phyloP scores from a whole-genome alignment of 2,329 filamentous ascomycete genomes.

The Colletotrichum musicola region DNA sequence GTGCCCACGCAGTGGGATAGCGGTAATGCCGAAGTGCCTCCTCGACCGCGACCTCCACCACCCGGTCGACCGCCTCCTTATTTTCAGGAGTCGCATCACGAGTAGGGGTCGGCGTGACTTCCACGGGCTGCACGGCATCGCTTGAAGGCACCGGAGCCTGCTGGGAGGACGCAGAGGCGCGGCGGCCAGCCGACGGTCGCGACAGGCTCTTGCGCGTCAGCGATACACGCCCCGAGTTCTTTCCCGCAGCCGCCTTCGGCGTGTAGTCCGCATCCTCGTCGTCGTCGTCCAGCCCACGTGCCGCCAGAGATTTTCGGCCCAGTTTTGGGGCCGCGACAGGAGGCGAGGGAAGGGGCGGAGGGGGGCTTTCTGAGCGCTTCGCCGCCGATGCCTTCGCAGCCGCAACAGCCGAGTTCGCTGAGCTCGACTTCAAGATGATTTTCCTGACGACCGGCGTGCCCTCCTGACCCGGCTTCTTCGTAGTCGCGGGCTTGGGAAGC shows the following conservation, averaged over 20 bases:
- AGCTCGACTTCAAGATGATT: slow-evolving; percentile 58
- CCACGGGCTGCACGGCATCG: slow-evolving; percentile 36
- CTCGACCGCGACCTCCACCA: slow-evolving; percentile 69
- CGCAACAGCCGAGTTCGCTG: slow-evolving; percentile 40
- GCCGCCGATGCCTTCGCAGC: slow-evolving; percentile 26
- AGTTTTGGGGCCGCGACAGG: slow-evolving; percentile 26
- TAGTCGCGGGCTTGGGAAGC: slow-evolving; percentile 70
- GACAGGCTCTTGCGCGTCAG: slow-evolving; percentile 38
- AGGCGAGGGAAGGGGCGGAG: slow-evolving; percentile 30
- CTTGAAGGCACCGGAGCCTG: slow-evolving; percentile 29
- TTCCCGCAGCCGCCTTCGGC: slow-evolving; percentile 27
- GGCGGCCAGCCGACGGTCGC: slow-evolving; percentile 34
- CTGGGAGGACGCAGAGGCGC: slow-evolving; percentile 32
- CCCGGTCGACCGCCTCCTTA: slow-evolving; percentile 62
- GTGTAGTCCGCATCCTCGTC: slow-evolving; percentile 33
- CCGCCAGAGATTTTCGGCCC: slow-evolving; percentile 27
- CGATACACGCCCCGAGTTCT: slow-evolving; percentile 32
- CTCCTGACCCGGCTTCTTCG: slow-evolving; percentile 52
- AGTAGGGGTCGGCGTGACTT: slow-evolving; percentile 26
- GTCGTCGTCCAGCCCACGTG: slow-evolving; percentile 32
- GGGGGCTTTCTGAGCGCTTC: slow-evolving; percentile 36
- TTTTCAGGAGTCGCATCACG: slow-evolving; percentile 42
- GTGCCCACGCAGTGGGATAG: slow-evolving; percentile 73
- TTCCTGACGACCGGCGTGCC: slow-evolving; percentile 51
- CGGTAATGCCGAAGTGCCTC: slow-evolving; percentile 68